Evolutionary conservation across 306 rosid genomes (phyloP).

Genomic region (Bauhinia variegata): DNA sequence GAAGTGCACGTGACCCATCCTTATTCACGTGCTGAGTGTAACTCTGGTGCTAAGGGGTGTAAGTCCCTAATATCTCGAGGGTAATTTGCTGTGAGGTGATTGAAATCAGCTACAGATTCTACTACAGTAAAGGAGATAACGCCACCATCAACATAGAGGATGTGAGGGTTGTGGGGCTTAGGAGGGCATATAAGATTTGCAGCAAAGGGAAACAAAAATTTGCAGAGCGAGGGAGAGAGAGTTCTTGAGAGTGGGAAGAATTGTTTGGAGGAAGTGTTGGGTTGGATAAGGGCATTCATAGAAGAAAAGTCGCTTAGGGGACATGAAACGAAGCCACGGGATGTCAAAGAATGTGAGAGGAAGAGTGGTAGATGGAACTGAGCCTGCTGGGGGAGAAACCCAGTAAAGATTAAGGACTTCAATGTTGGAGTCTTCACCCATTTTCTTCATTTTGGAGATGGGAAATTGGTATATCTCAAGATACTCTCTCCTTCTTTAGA

Average conservation of each 20-base stretch:
- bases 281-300: not conserved
- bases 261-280: not conserved
- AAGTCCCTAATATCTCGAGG: not conserved
- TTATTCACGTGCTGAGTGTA: not conserved
- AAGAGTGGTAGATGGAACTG: no score
- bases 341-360: no score
- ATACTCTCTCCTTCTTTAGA: no score
- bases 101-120: not conserved
- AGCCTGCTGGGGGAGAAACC: no score
- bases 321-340: no score
- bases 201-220: slow-evolving; percentile 25
- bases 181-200: not conserved
- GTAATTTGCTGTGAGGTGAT: not conserved
- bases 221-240: slow-evolving; percentile 32
- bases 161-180: not conserved
- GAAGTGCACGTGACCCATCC: not conserved
- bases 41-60: not conserved
- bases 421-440: not conserved
- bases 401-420: no score
- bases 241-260: slow-evolving; percentile 24
- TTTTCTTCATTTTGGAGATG: no score
- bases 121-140: not conserved
- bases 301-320: no score
- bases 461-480: no score
- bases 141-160: no score